Base-by-base conservation (phyloP, 768 basidiomycete genomes). In the Mycena crocata region DNA sequence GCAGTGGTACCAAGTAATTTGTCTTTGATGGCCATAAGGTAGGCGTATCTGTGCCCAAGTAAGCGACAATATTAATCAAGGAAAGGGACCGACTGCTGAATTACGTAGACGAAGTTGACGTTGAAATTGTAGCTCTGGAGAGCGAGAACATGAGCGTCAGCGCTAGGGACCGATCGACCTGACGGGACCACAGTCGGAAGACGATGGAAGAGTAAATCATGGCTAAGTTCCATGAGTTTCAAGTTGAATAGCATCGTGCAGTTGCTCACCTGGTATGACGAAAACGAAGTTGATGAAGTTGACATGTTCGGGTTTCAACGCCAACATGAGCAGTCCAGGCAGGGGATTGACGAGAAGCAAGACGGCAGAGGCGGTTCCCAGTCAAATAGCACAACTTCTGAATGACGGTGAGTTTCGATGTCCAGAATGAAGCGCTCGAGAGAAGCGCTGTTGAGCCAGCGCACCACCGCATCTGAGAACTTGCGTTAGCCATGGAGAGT, bases 1-100 rank as follows among this genome's bases (percentile, higher is more conserved):
- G 74, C 73, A n/a, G 75, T 76, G 1, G 76, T 75, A 13, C 71
- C 67, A 49, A 72, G 71, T 31, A 75, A 62, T 10, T 75, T 71
- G 61, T 75, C 73, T 56, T 77, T 74, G 65, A 75, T 72, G 37
- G 74, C 74, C 73, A 77, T 74, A 37, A 75, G 62, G 57, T 75
- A 77, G 40, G 76, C 72, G 49, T 73, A 75, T 61, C 50, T 52
- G 31, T 9, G 32, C 21, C 19, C 1, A 35, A 8, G 6, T 5
- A 3, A 52, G 34, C n/a, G n/a, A 15, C 8, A 19, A 35, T n/a
- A 3, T 3, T 2, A 17, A 35, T 32, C 17, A 24, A 14, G 15
- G 31, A 9, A 35, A 12, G 32, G 3, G 23, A 52, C 32, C 32
- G 34, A 35, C 50, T 76, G 75, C 39, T 76, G 75, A 52, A 75